Conservation (phyloP, 108 stramenopile genomes). For the Nannochloropsis gaditana region DNA sequence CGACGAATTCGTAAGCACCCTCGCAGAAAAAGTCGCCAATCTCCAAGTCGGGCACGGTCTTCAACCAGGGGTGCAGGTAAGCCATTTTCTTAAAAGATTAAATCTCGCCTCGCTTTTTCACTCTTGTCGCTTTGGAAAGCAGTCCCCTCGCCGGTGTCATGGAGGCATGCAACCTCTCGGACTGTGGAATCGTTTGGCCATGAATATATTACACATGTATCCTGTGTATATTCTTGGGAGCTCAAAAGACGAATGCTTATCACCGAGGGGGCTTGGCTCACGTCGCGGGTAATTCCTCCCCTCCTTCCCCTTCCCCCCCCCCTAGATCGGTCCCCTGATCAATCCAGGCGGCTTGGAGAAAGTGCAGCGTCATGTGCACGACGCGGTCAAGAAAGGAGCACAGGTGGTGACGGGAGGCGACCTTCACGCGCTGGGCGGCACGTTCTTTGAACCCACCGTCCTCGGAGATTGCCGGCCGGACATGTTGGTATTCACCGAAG, state of each 20-base stretch:
- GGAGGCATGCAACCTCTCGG: too few relatives aligned
- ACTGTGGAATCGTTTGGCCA: too few relatives aligned
- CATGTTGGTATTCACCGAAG: slow-evolving; percentile 41
- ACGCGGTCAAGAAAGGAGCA: slow-evolving; percentile 40
- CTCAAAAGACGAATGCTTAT: too few relatives aligned
- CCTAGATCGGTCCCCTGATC: slow-evolving; percentile 45
- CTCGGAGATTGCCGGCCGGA: slow-evolving; percentile 37
- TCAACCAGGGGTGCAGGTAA: slow-evolving; percentile 25
- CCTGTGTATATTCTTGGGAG: too few relatives aligned
- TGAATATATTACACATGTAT: too few relatives aligned
- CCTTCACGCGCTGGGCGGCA: not conserved
- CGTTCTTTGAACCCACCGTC: slow-evolving; percentile 38
- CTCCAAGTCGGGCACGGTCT: slow-evolving; percentile 52
- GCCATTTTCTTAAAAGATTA: not conserved
- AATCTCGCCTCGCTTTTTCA: too few relatives aligned
- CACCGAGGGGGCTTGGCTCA: too few relatives aligned
- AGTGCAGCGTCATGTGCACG: slow-evolving; percentile 33
- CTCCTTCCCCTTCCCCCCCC: not conserved
- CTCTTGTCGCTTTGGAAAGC: too few relatives aligned
- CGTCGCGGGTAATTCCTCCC: not conserved
- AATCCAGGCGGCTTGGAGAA: slow-evolving; percentile 26
- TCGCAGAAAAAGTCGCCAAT: slow-evolving; percentile 26
- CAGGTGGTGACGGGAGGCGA: slow-evolving; percentile 28
- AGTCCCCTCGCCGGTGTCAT: too few relatives aligned
- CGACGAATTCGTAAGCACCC: slow-evolving; percentile 41